These are phyloP conservation scores for Davidsoniella eucalypti DNA, from an alignment of 2,329 filamentous ascomycete genomes.

Conservation along the genomic window DNA sequence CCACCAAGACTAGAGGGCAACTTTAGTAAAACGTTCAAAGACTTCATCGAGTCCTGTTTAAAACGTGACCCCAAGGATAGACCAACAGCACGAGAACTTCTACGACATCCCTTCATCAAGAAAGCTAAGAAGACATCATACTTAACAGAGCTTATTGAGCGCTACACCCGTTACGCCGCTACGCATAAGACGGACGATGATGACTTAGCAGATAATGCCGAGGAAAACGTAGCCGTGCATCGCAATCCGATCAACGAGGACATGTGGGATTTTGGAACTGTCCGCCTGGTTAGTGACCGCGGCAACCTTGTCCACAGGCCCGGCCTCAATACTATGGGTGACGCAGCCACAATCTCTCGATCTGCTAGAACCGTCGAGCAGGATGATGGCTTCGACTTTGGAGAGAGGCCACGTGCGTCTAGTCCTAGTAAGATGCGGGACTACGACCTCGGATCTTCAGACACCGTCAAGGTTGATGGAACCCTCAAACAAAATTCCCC, in stretches of 20 bases:
- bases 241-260: constrained; percentile 48
- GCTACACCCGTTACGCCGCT: constrained; percentile 73
- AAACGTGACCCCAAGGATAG: constrained; percentile 79
- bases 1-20: constrained; percentile 68
- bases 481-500: constrained; percentile 43
- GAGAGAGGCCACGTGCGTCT: constrained; percentile 30
- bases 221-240: constrained; percentile 37
- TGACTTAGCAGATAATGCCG: constrained; percentile 35
- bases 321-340: constrained; percentile 57
- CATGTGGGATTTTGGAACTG: constrained; percentile 96
- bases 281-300: constrained; percentile 58
- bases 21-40: constrained; percentile 69
- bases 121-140: constrained; percentile 93
- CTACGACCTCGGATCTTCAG: constrained; percentile 25
- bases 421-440: constrained; percentile 37
- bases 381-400: constrained; percentile 28
- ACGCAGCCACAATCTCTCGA: constrained; percentile 64
- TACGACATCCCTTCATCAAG: constrained; percentile 80
- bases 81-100: constrained; percentile 68
- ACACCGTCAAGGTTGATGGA: constrained; percentile 38
- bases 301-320: constrained; percentile 38
- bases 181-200: constrained; percentile 58
- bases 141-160: constrained; percentile 85
- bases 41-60: constrained; percentile 70
- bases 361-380: constrained; percentile 35